Evolutionary conservation across 1,284 basidiomycete genomes (phyloP), one percentile per base, ranked within the genome.

Genomic region (Ustilago esculenta): DNA sequence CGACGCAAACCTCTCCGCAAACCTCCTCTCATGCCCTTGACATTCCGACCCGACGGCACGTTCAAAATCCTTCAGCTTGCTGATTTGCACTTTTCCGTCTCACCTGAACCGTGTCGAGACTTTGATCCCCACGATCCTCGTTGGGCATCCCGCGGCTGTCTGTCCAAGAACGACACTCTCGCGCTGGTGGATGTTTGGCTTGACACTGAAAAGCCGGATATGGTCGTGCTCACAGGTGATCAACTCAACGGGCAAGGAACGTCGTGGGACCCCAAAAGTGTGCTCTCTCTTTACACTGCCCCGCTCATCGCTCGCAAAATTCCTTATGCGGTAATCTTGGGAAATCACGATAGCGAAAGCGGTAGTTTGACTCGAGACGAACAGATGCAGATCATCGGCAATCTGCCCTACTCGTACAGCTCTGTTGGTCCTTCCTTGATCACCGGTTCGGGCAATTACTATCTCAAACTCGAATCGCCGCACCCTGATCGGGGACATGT

Each of bases 241-340:
- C 78, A 80, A 56, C 65, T 83, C 8, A 83, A 83, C 45, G 82
- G 83, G 0, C 93, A 97, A 80, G 86, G 86, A 1, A 92, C 91
- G 0, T 88, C 89, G 0, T 97, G 93, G 90, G 92, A 96, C 70
- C 85, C 90, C 3, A 87, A 88, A 68, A 90, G 89, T 4, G 90
- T 94, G 2, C 84, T 97, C 4, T 89, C 93, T 4, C 95, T 95
- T 82, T 94, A 94, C 76, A 88, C 92, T 0, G 85, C 85, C 17
- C 88, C 88, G 0, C 89, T 92, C 5, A 90, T 90, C 10, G 86
- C 89, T 12, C 87, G 90, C 21, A 83, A 86, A 41, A 90, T 96
- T 27, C 90, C 93, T 0, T 98, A 93, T 92, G 88, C 91, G 3
- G 90, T 89, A 0, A 87, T 97, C 5, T 92, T 96, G 79, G 81